A percentile compares a stretch with the other conserved stretches of the same genome.
These are phyloP conservation scores for Oryza glaberrima DNA, from an alignment of 176 grass and related monocot genomes.

Conservation along the genomic window DNA sequence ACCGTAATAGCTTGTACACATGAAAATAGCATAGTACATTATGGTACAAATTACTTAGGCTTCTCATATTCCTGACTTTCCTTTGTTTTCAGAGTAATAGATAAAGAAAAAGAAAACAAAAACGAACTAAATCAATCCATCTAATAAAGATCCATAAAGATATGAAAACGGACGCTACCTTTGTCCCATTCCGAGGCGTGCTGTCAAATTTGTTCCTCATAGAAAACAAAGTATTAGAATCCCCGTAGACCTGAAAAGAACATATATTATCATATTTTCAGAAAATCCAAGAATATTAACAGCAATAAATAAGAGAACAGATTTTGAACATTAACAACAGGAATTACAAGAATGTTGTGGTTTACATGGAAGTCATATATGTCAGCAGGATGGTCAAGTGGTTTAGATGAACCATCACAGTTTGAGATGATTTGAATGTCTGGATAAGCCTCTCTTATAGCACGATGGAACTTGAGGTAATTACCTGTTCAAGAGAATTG, in stretches of 20 bases:
- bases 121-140: not conserved
- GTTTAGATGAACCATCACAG: constrained; percentile 68
- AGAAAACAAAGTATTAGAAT: constrained; percentile 65
- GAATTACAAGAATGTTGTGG: constrained; percentile 24
- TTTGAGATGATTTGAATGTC: constrained; percentile 92
- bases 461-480: constrained; percentile 82
- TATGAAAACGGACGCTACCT: constrained; percentile 44
- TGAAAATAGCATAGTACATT: no score
- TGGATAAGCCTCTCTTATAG: constrained; percentile 77
- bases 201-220: constrained; percentile 66
- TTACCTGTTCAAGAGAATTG: constrained; percentile 62
- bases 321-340: not conserved
- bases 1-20: no score
- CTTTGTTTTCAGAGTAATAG: no score
- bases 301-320: not conserved
- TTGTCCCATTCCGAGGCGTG: constrained; percentile 67
- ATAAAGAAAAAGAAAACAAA: not conserved
- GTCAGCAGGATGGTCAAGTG: constrained; percentile 91
- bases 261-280: not conserved
- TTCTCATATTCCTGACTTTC: no score
- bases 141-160: not conserved
- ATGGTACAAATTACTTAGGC: no score
- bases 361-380: constrained; percentile 89
- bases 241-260: constrained; percentile 65
- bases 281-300: not conserved